These are phyloP conservation scores for Linum trigynum DNA, from an alignment of 345 rosid species.

Conservation along the genomic window DNA sequence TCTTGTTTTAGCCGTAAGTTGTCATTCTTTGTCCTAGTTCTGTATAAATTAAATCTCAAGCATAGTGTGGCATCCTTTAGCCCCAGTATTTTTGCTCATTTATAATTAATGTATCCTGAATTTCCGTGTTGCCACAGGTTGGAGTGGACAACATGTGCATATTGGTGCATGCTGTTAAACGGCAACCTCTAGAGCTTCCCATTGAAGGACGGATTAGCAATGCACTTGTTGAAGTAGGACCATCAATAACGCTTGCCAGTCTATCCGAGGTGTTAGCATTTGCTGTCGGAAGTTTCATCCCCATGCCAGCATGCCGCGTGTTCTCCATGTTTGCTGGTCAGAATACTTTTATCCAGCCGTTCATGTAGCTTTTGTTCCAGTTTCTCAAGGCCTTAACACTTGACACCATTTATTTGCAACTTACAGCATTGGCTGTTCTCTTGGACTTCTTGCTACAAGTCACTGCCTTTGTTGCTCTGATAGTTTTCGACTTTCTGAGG, in stretches of 20 bases:
- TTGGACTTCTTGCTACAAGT: constrained; percentile 94
- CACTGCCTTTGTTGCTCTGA: constrained; percentile 94
- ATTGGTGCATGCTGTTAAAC: constrained; percentile 86
- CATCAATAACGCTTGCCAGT: constrained; percentile 97
- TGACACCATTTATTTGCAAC: constrained; percentile 5
- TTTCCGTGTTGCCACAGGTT: constrained; percentile 40
- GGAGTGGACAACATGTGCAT: constrained; percentile 99
- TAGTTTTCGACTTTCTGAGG: constrained; percentile 76
- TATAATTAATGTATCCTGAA: background rate
- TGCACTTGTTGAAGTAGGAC: constrained; percentile 97
- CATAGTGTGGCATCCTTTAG: constrained; percentile 5
- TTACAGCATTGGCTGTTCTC: constrained; percentile 88
- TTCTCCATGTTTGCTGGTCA: constrained; percentile 98
- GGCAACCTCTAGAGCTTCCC: constrained; percentile 72
- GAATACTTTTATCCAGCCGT: constrained; percentile 8
- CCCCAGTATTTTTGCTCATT: constrained; percentile 3
- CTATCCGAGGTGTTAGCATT: constrained; percentile 85
- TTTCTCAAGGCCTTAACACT: background rate
- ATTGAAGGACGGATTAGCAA: constrained; percentile 79
- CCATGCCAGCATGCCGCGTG: constrained; percentile 96
- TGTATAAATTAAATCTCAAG: background rate
- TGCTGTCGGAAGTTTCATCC: constrained; percentile 91
- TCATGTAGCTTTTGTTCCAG: background rate
- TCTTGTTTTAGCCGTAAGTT: constrained; percentile 95
- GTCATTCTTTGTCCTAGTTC: background rate